These are phyloP conservation scores for Colletotrichum lentis DNA, from an alignment of 2,329 filamentous ascomycete genomes.

Conservation along the genomic window DNA sequence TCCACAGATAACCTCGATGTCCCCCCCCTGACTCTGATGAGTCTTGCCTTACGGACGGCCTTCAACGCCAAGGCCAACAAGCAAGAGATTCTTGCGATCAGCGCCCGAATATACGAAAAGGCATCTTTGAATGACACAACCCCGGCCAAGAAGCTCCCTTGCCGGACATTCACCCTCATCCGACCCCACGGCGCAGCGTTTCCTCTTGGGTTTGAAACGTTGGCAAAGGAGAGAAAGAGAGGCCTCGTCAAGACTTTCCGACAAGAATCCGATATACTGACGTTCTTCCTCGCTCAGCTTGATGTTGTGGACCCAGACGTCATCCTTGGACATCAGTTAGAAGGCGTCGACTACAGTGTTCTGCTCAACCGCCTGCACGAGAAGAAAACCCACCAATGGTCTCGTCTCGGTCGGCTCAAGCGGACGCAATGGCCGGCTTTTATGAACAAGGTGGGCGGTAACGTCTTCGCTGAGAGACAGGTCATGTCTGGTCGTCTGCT, in stretches of 20 bases:
- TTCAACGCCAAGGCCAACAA: slow-evolving; percentile 94
- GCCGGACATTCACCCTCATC: slow-evolving; percentile 90
- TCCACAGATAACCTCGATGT: slow-evolving; percentile 77
- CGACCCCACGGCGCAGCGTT: slow-evolving; percentile 77
- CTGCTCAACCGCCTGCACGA: slow-evolving; percentile 86
- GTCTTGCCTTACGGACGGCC: slow-evolving; percentile 83
- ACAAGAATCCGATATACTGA: slow-evolving; percentile 84
- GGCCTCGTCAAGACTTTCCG: slow-evolving; percentile 83
- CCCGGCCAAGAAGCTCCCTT: slow-evolving; percentile 85
- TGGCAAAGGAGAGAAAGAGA: slow-evolving; percentile 74
- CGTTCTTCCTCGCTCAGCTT: slow-evolving; percentile 88
- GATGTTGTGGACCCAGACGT: slow-evolving; percentile 92
- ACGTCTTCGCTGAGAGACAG: slow-evolving; percentile 92
- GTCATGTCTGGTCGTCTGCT: slow-evolving; percentile 87
- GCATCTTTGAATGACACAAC: slow-evolving; percentile 87
- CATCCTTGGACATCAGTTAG: slow-evolving; percentile 91
- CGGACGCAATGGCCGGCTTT: slow-evolving; percentile 86
- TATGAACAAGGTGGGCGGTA: slow-evolving; percentile 84
- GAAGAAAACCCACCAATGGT: slow-evolving; percentile 93
- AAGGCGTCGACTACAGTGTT: slow-evolving; percentile 95
- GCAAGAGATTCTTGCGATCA: slow-evolving; percentile 92
- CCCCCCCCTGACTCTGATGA: slow-evolving; percentile 95
- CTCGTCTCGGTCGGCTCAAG: slow-evolving; percentile 86
- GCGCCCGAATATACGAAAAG: slow-evolving; percentile 91
- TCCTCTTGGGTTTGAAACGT: slow-evolving; percentile 84